Base-by-base conservation (phyloP, 148 eudicot genomes). In the Vaccinium corymbosum region DNA sequence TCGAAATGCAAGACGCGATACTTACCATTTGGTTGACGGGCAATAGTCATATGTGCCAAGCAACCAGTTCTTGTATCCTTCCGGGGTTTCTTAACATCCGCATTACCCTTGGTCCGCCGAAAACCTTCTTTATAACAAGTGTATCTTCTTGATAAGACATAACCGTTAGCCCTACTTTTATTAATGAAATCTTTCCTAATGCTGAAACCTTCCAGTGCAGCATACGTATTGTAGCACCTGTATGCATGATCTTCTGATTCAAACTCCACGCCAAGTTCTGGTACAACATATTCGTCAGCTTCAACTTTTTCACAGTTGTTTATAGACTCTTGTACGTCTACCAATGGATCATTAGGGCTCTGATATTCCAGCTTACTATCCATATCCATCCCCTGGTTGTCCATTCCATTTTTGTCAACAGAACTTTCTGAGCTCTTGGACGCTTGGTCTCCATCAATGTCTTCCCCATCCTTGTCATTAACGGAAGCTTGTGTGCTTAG, bases 241-340 rank as follows among this genome's bases (percentile, higher is more conserved):
- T 85, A 85, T 25, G 86, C 86, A 38, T 81, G 84, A 20, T 85
- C 86, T 81, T 85, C 86, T 81, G 86, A 80, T 74, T 85, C 84
- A 15, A 80, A 85, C 73, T 74, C 86, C 84, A 48, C 75, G 10
- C 86, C 84, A 57, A 74, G 79, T 61, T 53, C 80, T 81, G 83
- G 84, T 42, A 59, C 57, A 32, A 57, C 78, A 81, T 81, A 53
- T 48, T 49, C 52, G 32, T 57, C 83, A 80, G 66, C 48, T 8
- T 85, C 79, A 80, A 70, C 79, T n/a, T 68, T 77, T 84, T 20
- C 77, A 70, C 35, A 66, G 55, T 6, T 73, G n/a, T 66, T 74
- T 51, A 3, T 11, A 62, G 76, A 66, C 38, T 51, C 56, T 17
- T 61, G 6, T 48, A 29, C 17, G 27, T 32, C 78, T 55, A 49